Evolutionary conservation across 805 yeast species (phyloP).

Genomic region (Wickerhamomyces chambardii): DNA sequence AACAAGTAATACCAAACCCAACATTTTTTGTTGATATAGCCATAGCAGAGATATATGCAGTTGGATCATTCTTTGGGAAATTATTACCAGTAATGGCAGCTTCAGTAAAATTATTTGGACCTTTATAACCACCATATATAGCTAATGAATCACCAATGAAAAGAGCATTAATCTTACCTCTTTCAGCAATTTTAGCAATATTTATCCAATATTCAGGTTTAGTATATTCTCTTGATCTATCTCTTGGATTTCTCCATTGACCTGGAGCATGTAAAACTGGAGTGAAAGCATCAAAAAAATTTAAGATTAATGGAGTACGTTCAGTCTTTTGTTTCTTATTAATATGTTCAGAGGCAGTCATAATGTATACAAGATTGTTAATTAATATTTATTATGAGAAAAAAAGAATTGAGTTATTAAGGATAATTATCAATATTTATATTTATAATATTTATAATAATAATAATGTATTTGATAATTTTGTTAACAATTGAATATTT

Average conservation of each 20-base stretch:
- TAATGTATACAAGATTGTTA: no score
- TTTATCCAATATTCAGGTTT: constrained; percentile 24
- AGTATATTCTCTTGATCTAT: constrained; percentile 11
- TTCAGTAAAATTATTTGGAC: constrained; percentile 1
- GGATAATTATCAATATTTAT: no score
- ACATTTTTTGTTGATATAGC: constrained; percentile 25
- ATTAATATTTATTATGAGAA: no score
- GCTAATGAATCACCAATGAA: constrained; percentile 27
- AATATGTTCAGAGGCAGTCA: background rate
- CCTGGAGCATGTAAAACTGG: constrained; percentile 15
- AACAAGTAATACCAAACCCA: constrained; percentile 25
- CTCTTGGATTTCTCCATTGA: constrained; percentile 15
- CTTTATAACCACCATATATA: constrained; percentile 27
- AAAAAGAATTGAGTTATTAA: no score
- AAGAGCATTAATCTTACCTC: constrained; percentile 23
- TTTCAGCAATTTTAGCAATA: constrained; percentile 22
- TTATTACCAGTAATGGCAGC: constrained; percentile 15
- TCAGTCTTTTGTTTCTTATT: background rate
- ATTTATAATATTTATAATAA: no score
- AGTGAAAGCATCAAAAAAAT: constrained; percentile 14
- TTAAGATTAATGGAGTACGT: constrained; percentile 7
- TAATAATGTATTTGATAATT: no score
- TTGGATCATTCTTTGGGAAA: constrained; percentile 27
- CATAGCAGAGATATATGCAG: constrained; percentile 26
- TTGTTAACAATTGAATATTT: no score